A percentile compares a stretch with the other conserved stretches of the same genome.
Evolutionary conservation across 345 rosid genomes (phyloP).

Genomic region (Boechera divaricarpa): DNA sequence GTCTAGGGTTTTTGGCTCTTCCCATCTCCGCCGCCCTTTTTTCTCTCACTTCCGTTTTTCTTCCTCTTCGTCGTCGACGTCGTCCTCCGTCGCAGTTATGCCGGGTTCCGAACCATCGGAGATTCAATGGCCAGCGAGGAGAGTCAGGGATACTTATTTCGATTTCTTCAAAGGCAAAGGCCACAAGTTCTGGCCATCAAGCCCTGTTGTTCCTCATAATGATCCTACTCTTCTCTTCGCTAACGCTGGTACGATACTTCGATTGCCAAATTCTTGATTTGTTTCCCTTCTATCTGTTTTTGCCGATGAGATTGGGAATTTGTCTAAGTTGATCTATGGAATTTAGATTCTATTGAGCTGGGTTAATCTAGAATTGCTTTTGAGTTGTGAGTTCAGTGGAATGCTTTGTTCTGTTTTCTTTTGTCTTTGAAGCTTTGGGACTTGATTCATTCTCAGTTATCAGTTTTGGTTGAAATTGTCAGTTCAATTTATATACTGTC

Average conservation of each 20-base stretch:
- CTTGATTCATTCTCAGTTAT: background rate
- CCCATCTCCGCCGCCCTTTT: conserved; percentile 36
- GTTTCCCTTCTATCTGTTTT: background rate
- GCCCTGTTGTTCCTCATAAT: conserved; percentile 89
- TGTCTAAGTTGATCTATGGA: background rate
- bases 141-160: conserved; percentile 79
- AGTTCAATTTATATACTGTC: background rate
- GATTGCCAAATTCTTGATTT: background rate
- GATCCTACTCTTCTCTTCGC: conserved; percentile 97
- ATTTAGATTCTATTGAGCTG: conserved; percentile 2
- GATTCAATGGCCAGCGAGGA: conserved; percentile 69
- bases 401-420: background rate
- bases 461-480: background rate
- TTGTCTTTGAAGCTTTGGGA: background rate
- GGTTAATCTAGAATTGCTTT: background rate
- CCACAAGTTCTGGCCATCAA: conserved; percentile 84
- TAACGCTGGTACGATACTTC: conserved; percentile 69
- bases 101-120: conserved; percentile 50
- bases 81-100: conserved; percentile 30
- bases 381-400: background rate
- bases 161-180: conserved; percentile 67
- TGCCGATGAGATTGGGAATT: background rate
- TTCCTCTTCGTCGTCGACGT: conserved; percentile 23
- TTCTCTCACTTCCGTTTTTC: conserved; percentile 25
- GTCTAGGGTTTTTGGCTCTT: conserved; percentile 47